Percentiles rank a stretch among this genome's conserved stretches.
These are phyloP conservation scores for Rubia tinctorum DNA, from an alignment of 305 asterid genomes.

Conservation along the genomic window DNA sequence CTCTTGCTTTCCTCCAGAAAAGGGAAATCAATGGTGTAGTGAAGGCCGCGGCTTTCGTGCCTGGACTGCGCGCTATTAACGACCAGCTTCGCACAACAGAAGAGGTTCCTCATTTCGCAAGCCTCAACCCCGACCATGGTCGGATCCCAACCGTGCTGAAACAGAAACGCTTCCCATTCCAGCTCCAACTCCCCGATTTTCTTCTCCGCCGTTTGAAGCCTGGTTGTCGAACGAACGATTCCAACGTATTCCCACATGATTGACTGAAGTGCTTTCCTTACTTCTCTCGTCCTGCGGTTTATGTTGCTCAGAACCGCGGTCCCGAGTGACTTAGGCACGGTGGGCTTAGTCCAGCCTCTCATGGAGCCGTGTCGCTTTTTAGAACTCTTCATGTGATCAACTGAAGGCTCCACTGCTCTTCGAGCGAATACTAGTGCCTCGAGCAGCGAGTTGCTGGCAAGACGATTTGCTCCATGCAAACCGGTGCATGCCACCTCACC, in stretches of 20 bases:
- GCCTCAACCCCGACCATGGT: constrained; percentile 94
- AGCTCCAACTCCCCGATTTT: constrained; percentile 74
- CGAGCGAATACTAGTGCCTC: constrained; percentile 96
- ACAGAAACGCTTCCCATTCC: constrained; percentile 83
- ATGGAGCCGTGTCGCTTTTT: constrained; percentile 34
- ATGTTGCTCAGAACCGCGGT: constrained; percentile 29
- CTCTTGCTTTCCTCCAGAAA: constrained; percentile 76
- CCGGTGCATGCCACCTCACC: constrained; percentile 99
- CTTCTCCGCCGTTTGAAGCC: constrained; percentile 75
- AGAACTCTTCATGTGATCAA: constrained; percentile 50
- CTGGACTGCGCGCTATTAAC: constrained; percentile 87
- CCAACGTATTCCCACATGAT: constrained; percentile 97
- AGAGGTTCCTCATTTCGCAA: constrained; percentile 94
- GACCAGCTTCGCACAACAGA: constrained; percentile 94
- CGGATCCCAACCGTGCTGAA: constrained; percentile 92
- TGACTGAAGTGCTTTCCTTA: constrained; percentile 63
- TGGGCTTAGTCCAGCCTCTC: constrained; percentile 60
- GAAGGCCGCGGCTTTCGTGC: constrained; percentile 96
- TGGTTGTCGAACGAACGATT: constrained; percentile 71
- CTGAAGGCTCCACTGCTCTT: constrained; percentile 85
- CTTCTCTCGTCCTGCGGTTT: constrained; percentile 50
- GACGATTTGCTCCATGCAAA: constrained; percentile 90
- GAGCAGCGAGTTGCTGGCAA: constrained; percentile 89
- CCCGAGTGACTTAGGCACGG: constrained; percentile 55
- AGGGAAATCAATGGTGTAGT: constrained; percentile 80